Conservation (phyloP, 306 rosid species). For the Morella rubra region DNA sequence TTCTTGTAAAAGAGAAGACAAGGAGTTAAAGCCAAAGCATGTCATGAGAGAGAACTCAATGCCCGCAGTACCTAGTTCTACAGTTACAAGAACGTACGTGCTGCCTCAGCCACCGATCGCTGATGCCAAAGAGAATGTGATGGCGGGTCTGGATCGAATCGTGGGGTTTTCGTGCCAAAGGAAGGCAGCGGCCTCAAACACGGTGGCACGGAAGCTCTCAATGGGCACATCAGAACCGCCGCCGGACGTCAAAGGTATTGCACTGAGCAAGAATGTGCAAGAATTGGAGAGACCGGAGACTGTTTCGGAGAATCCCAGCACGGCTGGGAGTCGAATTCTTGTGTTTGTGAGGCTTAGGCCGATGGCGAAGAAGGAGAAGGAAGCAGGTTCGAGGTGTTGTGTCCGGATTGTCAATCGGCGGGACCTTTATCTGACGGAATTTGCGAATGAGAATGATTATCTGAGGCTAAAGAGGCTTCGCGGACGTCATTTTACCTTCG, state of each 20-base stretch:
- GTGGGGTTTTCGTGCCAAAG: constrained; percentile 64
- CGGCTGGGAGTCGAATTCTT: constrained; percentile 52
- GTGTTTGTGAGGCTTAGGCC: constrained; percentile 95
- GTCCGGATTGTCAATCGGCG: constrained; percentile 68
- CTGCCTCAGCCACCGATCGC: constrained; percentile 53
- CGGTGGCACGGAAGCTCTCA: constrained; percentile 71
- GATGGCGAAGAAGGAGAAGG: constrained; percentile 79
- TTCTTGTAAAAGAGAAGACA: constrained; percentile 36
- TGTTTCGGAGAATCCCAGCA: constrained; percentile 32
- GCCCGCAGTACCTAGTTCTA: constrained; percentile 40
- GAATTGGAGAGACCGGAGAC: constrained; percentile 37
- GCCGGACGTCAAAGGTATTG: constrained; percentile 28
- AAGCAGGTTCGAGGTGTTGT: constrained; percentile 70
- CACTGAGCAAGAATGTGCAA: constrained; percentile 22
- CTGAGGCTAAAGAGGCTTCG: constrained; percentile 83
- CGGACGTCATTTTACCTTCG: constrained; percentile 76
- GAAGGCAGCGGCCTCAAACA: constrained; percentile 28
- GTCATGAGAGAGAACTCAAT: constrained; percentile 71
- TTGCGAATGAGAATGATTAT: constrained; percentile 72
- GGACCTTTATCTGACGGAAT: constrained; percentile 82
- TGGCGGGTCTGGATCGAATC: constrained; percentile 48
- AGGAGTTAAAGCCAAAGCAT: constrained; percentile 22
- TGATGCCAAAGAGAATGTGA: constrained; percentile 59
- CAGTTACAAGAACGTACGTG: constrained; percentile 61
- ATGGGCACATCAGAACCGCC: constrained; percentile 31